Base-by-base conservation (phyloP, 176 grass and related monocot genomes). In the Urochloa ruziziensis region DNA sequence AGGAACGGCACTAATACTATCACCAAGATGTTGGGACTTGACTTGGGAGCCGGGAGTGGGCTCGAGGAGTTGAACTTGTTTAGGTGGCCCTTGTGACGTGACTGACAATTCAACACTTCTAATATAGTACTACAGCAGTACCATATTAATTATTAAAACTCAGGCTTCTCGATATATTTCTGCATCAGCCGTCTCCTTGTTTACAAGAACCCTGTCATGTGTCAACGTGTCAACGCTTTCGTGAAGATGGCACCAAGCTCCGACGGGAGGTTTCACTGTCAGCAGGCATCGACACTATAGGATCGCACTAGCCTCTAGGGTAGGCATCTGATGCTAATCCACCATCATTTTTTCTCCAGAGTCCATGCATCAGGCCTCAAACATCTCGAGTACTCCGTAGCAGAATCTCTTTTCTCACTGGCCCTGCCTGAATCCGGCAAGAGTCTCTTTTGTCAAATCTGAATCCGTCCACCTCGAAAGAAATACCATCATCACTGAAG, bases 391-490 rank as follows among this genome's bases (percentile, higher is more conserved):
- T 62, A 6, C 11, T 6, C 18, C 2, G 18, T n/a, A 10, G 0
- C 32, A 15, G 12, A 23, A 56, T 75, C 49, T 17, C 52, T 58
- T 59, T 58, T 10, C 52, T 8, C 39, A 58, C 6, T 60, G 23
- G 24, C 10, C n/a, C n/a, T n/a, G n/a, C n/a, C 51, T 37, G 7
- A n/a, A 75, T 37, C 49, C 30, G 49, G 36, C 27, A 69, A 35
- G 61, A 2, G 15, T 24, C 46, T 37, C 17, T 64, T 43, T 52
- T 15, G 57, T 51, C 73, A 44, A 77, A 65, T 72, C 56, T 11
- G 84, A n/a, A 81, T 74, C 77, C 56, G 25, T 53, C 24, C 17
- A 16, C 14, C 40, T 83, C 57, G 29, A 51, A 61, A 58, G n/a
- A 25, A 25, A 58, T 4, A 53, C 18, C 21, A 15, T 19, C 6